Conservation (phyloP, 2,329 filamentous ascomycete genomes). For the Thielaviopsis punctulata region DNA sequence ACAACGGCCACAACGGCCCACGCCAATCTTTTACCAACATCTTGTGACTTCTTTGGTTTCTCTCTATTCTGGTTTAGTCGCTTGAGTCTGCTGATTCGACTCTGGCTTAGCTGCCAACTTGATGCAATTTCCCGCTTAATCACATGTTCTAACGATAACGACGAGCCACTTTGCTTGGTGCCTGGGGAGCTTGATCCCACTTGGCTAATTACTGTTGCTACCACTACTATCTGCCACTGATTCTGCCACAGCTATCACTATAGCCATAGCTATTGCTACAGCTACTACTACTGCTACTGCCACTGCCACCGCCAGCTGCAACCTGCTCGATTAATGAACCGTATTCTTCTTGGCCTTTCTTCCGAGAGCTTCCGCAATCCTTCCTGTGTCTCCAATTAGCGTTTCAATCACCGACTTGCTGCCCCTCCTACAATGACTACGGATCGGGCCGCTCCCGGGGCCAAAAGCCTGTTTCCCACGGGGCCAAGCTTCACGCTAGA, state of each 20-base stretch:
- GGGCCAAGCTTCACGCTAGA: conserved; percentile 75
- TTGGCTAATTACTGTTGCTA: neutral
- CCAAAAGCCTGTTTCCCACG: conserved; percentile 55
- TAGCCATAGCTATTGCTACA: no score
- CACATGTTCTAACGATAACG: neutral
- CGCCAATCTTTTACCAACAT: neutral
- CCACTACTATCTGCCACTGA: neutral
- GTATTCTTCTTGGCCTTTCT: no score
- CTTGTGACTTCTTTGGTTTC: neutral
- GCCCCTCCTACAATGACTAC: conserved; percentile 1
- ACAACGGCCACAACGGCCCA: neutral
- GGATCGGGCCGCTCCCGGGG: conserved; percentile 21
- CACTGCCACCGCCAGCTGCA: no score
- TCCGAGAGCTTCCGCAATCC: neutral
- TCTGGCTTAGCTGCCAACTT: neutral
- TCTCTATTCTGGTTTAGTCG: no score
- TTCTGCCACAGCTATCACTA: no score
- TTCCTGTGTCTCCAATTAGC: neutral
- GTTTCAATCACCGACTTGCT: neutral
- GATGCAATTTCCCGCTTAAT: neutral
- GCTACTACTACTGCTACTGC: no score
- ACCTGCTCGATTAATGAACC: no score
- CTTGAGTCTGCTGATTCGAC: neutral
- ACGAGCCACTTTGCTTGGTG: neutral
- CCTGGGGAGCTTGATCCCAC: neutral